Evolutionary conservation across 2,329 filamentous ascomycete species (phyloP), one percentile per base, ranked within the genome.

Genomic region (Claviceps purpurea): DNA sequence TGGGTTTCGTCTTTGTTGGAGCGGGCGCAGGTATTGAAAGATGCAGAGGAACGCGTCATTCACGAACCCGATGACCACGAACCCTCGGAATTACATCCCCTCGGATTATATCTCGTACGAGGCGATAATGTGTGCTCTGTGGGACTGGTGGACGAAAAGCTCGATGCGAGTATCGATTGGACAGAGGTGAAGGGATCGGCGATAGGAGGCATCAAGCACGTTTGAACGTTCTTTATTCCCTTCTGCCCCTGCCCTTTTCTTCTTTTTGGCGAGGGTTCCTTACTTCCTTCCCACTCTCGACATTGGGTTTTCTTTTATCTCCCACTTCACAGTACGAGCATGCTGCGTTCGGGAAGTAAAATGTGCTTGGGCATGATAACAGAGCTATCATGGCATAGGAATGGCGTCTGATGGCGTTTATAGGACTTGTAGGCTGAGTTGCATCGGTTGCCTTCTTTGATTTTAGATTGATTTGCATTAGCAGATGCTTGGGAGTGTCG

Each of bases 161-260:
- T 97, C 54, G 93, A 98, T 70, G 78, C 76, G 41, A 89, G 85
- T 61, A 97, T 98, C 64, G 84, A 96, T 70, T 98, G 93, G 93
- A 76, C 78, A 20, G 84, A 94, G 67, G 93, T 98, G 41, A 85
- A 86, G 65, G 91, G 91, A 4, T 81, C 84, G 54, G 81, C 85
- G 34, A 85, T 97, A 61, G 88, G 88, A 53, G 82, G 82, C 50
- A 90, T 89, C 61, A 96, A 93, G 69, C 89, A 96, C 64, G 60
- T 69, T 57, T 81, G 68, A 16, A 43, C 18, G 22, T 14, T 16
- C 22, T 43, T 49, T 45, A 24, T 50, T 45, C 16, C 2, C 18
- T 24, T 38, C 38, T 10, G 4, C 4, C 8, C 7, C 26, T 20
- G 34, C 14, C 14, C 6, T 37, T 37, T 39, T 24, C 22, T n/a